Percentiles rank a stretch among this genome's conserved stretches.
These are phyloP conservation scores for Kodamaea sagamina DNA, from an alignment of 805 yeast genomes.

Conservation along the genomic window DNA sequence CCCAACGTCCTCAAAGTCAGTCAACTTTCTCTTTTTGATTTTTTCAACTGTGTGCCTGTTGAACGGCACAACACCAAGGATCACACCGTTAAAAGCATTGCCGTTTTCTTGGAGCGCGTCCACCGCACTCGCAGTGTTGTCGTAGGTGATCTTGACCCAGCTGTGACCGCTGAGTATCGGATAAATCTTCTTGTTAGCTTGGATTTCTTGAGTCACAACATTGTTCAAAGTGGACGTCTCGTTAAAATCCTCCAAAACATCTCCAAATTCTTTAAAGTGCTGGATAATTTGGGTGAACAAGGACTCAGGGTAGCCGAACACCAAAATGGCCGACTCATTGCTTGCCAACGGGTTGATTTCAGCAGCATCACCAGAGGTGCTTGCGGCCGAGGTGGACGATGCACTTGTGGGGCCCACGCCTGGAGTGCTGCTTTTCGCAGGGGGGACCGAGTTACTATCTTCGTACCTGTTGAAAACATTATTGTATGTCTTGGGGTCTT, in stretches of 20 bases:
- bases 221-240: constrained; percentile 1
- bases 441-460: constrained; percentile 16
- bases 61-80: constrained; percentile 71
- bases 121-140: constrained; percentile 68
- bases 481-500: constrained; percentile 47
- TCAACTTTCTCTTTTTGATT: constrained; percentile 48
- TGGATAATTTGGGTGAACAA: constrained; percentile 65
- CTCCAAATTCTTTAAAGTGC: constrained; percentile 79
- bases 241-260: constrained; percentile 73
- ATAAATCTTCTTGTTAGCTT: constrained; percentile 23
- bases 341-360: constrained; percentile 27
- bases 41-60: constrained; percentile 61
- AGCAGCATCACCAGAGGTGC: constrained; percentile 11
- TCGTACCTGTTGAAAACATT: constrained; percentile 46
- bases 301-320: constrained; percentile 86
- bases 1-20: constrained; percentile 51
- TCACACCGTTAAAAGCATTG: constrained; percentile 61
- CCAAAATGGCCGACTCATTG: constrained; percentile 68
- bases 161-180: constrained; percentile 84
- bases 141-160: constrained; percentile 91
- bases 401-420: not conserved
- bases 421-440: constrained; percentile 13
- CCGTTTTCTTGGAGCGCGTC: constrained; percentile 89
- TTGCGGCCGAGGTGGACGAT: constrained; percentile 3
- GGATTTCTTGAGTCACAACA: constrained; percentile 3